These are phyloP conservation scores for Eucalyptus polyanthemos DNA, from an alignment of 345 rosid genomes.

Conservation along the genomic window DNA sequence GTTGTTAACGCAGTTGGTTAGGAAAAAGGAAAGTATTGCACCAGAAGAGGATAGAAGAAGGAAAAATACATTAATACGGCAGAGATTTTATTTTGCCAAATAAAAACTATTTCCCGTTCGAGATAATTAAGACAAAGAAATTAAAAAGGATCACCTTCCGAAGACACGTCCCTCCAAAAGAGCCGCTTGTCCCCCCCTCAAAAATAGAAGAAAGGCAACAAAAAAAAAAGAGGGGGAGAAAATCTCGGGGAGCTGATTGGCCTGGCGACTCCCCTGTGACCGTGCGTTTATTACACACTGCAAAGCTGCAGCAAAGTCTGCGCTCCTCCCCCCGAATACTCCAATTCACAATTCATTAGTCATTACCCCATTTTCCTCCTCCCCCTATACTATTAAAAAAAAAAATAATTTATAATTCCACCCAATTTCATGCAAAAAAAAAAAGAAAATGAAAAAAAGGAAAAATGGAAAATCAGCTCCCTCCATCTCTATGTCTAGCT, in stretches of 20 bases:
- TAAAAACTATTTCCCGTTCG: not conserved
- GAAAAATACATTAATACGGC: not conserved
- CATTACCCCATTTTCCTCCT: not conserved
- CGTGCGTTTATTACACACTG: not conserved
- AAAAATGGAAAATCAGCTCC: not conserved
- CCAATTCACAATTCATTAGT: not conserved
- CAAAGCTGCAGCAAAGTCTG: not conserved
- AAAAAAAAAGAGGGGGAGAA: not conserved
- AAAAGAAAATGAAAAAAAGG: not conserved
- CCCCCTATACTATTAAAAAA: not conserved
- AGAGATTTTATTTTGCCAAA: not conserved
- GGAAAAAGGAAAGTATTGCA: not conserved
- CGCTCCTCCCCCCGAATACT: not conserved
- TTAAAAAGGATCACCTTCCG: not conserved
- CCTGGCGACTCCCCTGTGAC: not conserved
- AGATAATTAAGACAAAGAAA: not conserved
- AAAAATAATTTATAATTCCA: not conserved
- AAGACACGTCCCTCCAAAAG: not conserved
- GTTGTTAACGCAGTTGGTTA: not conserved
- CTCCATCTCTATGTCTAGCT: not conserved
- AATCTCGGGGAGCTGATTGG: not conserved
- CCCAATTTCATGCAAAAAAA: not conserved
- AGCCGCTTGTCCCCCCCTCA: not conserved
- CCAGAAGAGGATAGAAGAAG: too few species aligned
- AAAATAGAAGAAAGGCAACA: not conserved